phyloP scores from a whole-genome alignment of 768 basidiomycete genomes.

The Suillus spraguei region DNA sequence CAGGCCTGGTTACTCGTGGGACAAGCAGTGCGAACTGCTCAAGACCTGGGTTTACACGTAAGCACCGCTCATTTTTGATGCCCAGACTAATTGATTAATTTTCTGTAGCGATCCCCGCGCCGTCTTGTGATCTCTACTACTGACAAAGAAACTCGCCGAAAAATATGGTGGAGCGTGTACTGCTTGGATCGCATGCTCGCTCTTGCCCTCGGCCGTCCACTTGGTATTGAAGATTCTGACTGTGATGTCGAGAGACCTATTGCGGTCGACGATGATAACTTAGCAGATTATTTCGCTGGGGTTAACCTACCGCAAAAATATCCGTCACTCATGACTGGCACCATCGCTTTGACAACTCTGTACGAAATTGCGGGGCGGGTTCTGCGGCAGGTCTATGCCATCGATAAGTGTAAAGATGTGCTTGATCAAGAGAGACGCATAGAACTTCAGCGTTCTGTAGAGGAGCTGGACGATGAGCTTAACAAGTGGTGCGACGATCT shows the following conservation, averaged over 20 bases:
- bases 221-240: constrained; percentile 87
- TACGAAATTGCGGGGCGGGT: constrained; percentile 87
- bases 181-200: constrained; percentile 91
- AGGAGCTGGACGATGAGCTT: constrained; percentile 74
- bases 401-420: constrained; percentile 75
- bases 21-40: constrained; percentile 86
- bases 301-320: constrained; percentile 55
- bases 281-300: constrained; percentile 73
- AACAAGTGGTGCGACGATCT: constrained; percentile 84
- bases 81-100: constrained; percentile 19
- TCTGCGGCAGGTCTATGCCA: constrained; percentile 78
- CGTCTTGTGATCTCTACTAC: constrained; percentile 68
- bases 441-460: constrained; percentile 79
- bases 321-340: constrained; percentile 80
- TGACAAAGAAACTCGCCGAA: constrained; percentile 87
- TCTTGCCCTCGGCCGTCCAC: constrained; percentile 83
- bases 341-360: constrained; percentile 70
- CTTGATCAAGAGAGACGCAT: constrained; percentile 73
- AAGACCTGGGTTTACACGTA: constrained; percentile 92
- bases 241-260: constrained; percentile 88
- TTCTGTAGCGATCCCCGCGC: constrained; percentile 74
- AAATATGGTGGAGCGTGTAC: constrained; percentile 96
- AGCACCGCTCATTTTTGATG: constrained; percentile 34
- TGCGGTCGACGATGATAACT: constrained; percentile 78
- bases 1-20: constrained; percentile 94